Evolutionary conservation across 1,284 basidiomycete species (phyloP).

Genomic region (Agroathelia rolfsii): DNA sequence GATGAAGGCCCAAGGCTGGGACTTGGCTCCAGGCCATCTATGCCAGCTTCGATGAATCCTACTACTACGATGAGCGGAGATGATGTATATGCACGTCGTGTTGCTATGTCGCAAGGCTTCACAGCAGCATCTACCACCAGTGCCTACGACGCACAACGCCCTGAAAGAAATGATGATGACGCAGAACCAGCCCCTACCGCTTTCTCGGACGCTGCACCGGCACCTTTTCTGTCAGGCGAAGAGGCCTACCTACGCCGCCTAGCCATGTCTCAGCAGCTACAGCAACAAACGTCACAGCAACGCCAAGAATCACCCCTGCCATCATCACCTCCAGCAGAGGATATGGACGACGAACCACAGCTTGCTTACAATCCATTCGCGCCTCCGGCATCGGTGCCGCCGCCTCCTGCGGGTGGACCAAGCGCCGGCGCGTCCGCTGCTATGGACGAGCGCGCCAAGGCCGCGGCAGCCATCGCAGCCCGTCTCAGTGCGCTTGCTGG

Average conservation of each 20-base stretch:
- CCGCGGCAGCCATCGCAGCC: slow-evolving; percentile 75
- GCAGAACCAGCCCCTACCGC: slow-evolving; percentile 14
- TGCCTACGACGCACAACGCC: no score
- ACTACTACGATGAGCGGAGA: slow-evolving; percentile 49
- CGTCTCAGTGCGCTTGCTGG: slow-evolving; percentile 50
- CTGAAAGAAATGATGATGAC: slow-evolving; percentile 8
- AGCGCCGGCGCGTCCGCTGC: slow-evolving; percentile 19
- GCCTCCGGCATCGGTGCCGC: slow-evolving; percentile 44
- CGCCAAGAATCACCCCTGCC: no score
- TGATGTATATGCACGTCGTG: slow-evolving; percentile 52
- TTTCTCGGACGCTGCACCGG: slow-evolving; percentile 20
- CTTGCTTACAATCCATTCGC: slow-evolving; percentile 60
- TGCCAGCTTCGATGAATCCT: slow-evolving; percentile 24
- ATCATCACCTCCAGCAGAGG: slow-evolving; percentile 14
- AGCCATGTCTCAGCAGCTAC: slow-evolving; percentile 47
- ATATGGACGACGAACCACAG: slow-evolving; percentile 26
- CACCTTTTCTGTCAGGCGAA: slow-evolving; percentile 41
- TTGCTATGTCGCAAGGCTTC: slow-evolving; percentile 43
- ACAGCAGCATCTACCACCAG: no score
- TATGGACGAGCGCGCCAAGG: slow-evolving; percentile 65
- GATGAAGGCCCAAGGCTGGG: slow-evolving; percentile 53
- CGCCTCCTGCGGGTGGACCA: slow-evolving; percentile 37
- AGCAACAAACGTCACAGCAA: no score
- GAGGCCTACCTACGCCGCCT: slow-evolving; percentile 56
- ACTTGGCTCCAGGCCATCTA: no score